Base-by-base conservation (phyloP, 352 stramenopile genomes). In the Globisporangium alternatum region DNA sequence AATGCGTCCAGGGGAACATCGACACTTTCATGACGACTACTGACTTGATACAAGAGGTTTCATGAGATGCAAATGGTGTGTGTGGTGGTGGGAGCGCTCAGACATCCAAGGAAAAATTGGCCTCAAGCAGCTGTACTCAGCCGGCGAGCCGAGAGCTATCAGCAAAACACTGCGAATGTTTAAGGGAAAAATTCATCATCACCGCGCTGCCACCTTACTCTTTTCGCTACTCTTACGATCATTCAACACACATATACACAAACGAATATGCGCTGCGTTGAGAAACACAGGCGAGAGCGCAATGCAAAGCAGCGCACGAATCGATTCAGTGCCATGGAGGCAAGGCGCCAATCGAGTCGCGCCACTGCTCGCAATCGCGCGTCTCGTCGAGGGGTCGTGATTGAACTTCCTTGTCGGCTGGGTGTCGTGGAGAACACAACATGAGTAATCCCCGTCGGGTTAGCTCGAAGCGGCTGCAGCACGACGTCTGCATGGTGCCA, bases 371-470 rank as follows among this genome's bases (percentile, higher is more conserved):
- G 4, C 43, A 28, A 25, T 31, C 56, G 28, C 48, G 12, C 5
- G 35, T 67, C 41, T 15, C 57, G 12, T 41, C 25, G 8, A 15
- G 7, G 4, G 25, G 6, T 44, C 54, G 47, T 66, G 59, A 66
- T 45, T 12, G 45, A 56, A 60, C 59, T 84, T 75, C 62, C 19
- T 73, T 58, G 49, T 67, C 39, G 30, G 60, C 48, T 76, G 81
- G 79, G 82, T 91, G 85, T 93, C 85, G 82, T 89, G 85, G 83
- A 94, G 85, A 94, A 94, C 85, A 94, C 85, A 86, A 94, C 83
- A 89, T 94, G 85, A 94, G 85, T 94, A 90, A 94, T 91, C 85
- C 85, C 85, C 85, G 85, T 94, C 83, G 85, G 81, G 85, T 94
- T 94, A 92, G 84, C 85, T 91, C 81, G 60, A 88, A 87, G 80